Base-by-base conservation (phyloP, 805 yeast genomes). In the Metschnikowia noctiluminum region DNA sequence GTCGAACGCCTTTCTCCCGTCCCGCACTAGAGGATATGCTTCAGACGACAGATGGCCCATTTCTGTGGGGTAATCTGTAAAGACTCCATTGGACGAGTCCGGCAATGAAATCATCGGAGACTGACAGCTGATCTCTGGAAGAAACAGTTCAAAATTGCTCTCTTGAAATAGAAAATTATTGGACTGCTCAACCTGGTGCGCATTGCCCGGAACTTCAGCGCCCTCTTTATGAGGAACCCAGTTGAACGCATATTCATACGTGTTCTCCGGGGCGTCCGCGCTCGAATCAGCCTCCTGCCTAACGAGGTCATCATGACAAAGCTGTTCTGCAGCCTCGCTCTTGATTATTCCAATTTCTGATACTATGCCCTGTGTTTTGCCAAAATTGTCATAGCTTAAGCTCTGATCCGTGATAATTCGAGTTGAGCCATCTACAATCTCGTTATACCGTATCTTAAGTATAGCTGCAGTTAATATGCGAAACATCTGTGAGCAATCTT, bases 381-480 rank as follows among this genome's bases (percentile, higher is more conserved):
- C 5, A 31, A 31, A 6, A 2, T 31, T 31, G 13, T 31, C 13
- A 11, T 11, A 31, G 11, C 13, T 3, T 3, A 31, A 31, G 34
- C 36, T 13, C 14, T 34, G 14, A 34, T 34, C n/a, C 14, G n/a
- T 14, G 15, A 34, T 34, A 35, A 37, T 27, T 26, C 38, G 39
- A 2, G 43, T 47, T 7, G 46, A 42, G 16, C 46, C 50, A 16
- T 38, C 43, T 3, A 42, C 50, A 8, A 37, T 38, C 21, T 47
- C 50, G 34, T 73, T 67, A 52, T 77, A 84, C 53, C 75, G 77
- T 44, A 88, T 63, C 59, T 80, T 79, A 13, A 85, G 70, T 12
- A 89, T 84, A 0, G 88, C 96, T 7, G 86, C 83, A 0, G 87
- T 75, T 41, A 89, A 65, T 32, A 86, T 79, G 54, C 85, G 87